Conservation (phyloP, 208 protist genomes). For the Trypanosomatidae sp. region DNA sequence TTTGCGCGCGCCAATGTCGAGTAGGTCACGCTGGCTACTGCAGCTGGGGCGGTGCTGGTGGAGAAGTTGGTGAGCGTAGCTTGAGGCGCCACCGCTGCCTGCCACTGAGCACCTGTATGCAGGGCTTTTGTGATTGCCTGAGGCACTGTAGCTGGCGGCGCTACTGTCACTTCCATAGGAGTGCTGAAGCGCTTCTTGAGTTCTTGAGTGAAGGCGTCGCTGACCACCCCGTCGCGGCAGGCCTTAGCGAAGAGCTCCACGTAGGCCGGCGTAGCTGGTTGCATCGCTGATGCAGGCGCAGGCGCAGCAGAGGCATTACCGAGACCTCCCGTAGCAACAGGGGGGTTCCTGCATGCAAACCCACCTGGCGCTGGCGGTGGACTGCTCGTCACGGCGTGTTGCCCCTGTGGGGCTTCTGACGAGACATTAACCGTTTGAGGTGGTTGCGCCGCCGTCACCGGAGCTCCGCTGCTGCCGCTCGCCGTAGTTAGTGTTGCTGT, state of each 20-base stretch:
- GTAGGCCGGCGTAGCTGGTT: conserved; percentile 15
- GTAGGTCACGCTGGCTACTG: conserved; percentile 5
- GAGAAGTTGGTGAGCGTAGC: conserved; percentile 2
- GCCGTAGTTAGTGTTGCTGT: neutral
- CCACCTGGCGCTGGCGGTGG: neutral
- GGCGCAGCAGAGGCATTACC: neutral
- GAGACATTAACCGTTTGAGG: neutral
- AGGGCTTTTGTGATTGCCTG: neutral
- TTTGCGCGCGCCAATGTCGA: conserved; percentile 12
- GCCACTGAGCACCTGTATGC: conserved; percentile 10
- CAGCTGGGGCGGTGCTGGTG: conserved; percentile 3
- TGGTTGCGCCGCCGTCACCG: neutral
- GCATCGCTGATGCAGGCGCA: neutral
- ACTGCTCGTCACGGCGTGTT: neutral
- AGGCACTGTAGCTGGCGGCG: neutral
- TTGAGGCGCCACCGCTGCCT: conserved; percentile 1
- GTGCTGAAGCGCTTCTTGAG: conserved; percentile 47
- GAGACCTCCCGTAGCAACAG: neutral
- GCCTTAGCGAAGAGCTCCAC: conserved; percentile 22
- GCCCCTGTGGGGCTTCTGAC: neutral
- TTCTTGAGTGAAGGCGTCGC: conserved; percentile 30
- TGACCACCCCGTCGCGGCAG: conserved; percentile 30
- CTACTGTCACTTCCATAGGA: conserved; percentile 33
- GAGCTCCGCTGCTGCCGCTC: neutral
- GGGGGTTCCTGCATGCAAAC: neutral